Conservation (phyloP, 176 grass and related monocot genomes). For the Eleusine coracana region DNA sequence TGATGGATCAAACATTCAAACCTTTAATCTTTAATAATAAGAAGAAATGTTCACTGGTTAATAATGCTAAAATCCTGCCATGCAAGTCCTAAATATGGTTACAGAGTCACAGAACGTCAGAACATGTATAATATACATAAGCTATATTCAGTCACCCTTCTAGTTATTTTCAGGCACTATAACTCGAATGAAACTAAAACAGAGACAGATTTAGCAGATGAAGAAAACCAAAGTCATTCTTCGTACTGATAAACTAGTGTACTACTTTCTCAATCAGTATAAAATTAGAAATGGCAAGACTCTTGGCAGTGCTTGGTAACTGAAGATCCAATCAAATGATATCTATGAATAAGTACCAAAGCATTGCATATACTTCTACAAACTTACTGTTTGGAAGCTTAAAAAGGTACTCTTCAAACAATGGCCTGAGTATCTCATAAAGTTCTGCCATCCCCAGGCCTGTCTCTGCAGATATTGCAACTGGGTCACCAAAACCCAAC, state of each 20-base stretch:
- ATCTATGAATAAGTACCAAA: not conserved
- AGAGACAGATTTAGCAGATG: not conserved
- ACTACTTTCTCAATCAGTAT: conserved; percentile 12
- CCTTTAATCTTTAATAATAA: not conserved
- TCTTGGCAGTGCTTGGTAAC: not conserved
- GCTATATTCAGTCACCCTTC: not conserved
- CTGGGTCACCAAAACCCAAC: conserved; percentile 94
- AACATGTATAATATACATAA: not conserved
- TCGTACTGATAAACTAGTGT: conserved; percentile 1
- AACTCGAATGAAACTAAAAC: conserved; percentile 17
- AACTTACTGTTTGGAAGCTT: conserved; percentile 66
- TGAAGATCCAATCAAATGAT: conserved; percentile 12
- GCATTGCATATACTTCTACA: conserved; percentile 7
- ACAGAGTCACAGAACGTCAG: not conserved
- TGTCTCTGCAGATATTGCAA: conserved; percentile 98
- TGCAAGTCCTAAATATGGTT: not conserved
- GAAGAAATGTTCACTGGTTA: conserved; percentile 18
- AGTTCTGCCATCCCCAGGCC: conserved; percentile 96
- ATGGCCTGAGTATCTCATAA: conserved; percentile 76
- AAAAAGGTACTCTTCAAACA: conserved; percentile 87
- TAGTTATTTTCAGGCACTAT: conserved; percentile 7
- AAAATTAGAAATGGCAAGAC: conserved; percentile 16
- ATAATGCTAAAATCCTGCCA: not conserved
- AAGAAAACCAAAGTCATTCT: conserved; percentile 24
- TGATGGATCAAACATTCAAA: no score